Evolutionary conservation across 306 rosid species (phyloP), one percentile per base, ranked within the genome.

Genomic region (Casuarina glauca): DNA sequence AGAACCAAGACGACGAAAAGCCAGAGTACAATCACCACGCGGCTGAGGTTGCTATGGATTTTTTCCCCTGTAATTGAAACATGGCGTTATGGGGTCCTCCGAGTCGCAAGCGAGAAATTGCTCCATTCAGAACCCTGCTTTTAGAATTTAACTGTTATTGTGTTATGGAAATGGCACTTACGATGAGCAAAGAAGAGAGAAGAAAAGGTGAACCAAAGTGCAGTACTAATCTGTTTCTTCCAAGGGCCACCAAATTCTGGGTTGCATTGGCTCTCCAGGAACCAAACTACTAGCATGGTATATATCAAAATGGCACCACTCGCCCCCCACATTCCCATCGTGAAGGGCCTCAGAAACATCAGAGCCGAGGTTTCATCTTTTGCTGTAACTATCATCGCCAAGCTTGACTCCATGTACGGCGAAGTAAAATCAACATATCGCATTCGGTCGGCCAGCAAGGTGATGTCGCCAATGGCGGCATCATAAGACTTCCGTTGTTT

Each of bases 131-230:
- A 26, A 26, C 32, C 32, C 32, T 26, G 32, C 32, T 26, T 26
- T 26, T 26, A 26, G 32, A 26, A 26, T 26, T 26, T 26, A 26
- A 0, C 36, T n/a, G 19, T n/a, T 6, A 2, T 5, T 58, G 2
- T 58, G 26, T 58, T 6, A 4, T 26, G 26, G 5, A 26, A 32
- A 43, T 49, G 4, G 48, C 70, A 83, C 96, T 89, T 75, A 93
- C 97, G 87, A 2, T 93, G 93, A 57, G 92, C 89, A 84, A 86
- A 90, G 91, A 93, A 93, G 57, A 93, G 83, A 45, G 93, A 84
- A 48, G 92, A 89, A 87, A 89, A 86, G 58, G 90, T 86, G 76
- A 93, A 93, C 89, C 83, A 89, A 76, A 84, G 54, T 26, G 93
- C 74, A 60, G 85, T 87, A 86, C 89, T 77, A 9, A 93, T 73